Evolutionary conservation across 2,329 filamentous ascomycete genomes (phyloP), one percentile per base, ranked within the genome.

Genomic region (Fusarium paranaense): DNA sequence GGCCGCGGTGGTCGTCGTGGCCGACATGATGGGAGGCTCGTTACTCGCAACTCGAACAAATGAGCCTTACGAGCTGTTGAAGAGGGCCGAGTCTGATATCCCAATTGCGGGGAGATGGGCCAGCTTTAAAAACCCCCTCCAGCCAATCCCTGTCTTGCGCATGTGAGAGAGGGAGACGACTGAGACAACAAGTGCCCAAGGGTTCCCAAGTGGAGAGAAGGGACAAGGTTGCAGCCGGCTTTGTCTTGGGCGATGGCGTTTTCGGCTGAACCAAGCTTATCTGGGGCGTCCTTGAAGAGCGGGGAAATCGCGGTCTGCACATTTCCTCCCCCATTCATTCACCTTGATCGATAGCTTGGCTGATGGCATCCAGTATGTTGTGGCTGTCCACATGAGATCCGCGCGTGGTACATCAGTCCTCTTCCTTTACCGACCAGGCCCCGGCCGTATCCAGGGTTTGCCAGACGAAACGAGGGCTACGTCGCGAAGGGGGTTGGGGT

Each of bases 1-100:
- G 22, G 22, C 22, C 22, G 61, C 62, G 25, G 61, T 47, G 6
- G 61, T 62, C 11, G 65, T 70, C 18, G 64, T 70, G 10, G 66
- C 14, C 16, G 67, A 70, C 67, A 70, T 67, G 54, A n/a, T 22
- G 37, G 35, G 2, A 27, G 35, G 8, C 37, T 27, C 20, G 8
- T 7, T 18, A 35, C 18, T 56, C 30, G 11, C 52, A 32, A 22
- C 22, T 22, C 22, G 22, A 22, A 22, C 22, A 22, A 22, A 22
- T 22, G 22, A 22, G 22, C 22, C 22, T 22, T 22, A 22, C 22
- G 22, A 22, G 22, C 22, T 22, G 22, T 22, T 22, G 22, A 22
- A 22, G 22, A 22, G 22, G 22, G 22, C 22, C 3, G 22, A 22
- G 22, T 22, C 22, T 22, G 22, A 22, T 22, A 22, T 22, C 22